A percentile compares a stretch with the other conserved stretches of the same genome.
phyloP scores from a whole-genome alignment of 192 early-diverging fungal species.

The Backusella morwellensis region DNA sequence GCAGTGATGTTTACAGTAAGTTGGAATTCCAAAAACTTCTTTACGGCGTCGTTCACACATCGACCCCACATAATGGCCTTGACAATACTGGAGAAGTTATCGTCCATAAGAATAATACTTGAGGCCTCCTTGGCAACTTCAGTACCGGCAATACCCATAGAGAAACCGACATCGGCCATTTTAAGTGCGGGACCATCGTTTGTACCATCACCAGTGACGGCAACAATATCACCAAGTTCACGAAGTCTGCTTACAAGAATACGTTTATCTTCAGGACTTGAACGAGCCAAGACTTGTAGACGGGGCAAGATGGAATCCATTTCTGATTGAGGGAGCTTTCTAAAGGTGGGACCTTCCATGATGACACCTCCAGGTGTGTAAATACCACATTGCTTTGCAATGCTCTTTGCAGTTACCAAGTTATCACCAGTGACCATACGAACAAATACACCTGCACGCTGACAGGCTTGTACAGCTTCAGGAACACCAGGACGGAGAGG shows the following conservation, averaged over 20 bases:
- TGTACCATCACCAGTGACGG: conserved; percentile 99
- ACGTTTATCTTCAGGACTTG: conserved; percentile 93
- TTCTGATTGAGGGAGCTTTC: conserved; percentile 73
- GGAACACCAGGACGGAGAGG: conserved; percentile 94
- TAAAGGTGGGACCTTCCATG: conserved; percentile 95
- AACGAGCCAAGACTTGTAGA: conserved; percentile 93
- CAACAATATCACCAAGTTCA: conserved; percentile 90
- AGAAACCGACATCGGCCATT: conserved; percentile 95
- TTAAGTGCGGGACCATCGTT: conserved; percentile 97
- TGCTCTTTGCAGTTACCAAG: conserved; percentile 87
- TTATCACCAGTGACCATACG: conserved; percentile 99
- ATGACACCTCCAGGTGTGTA: conserved; percentile 82
- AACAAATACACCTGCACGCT: conserved; percentile 90
- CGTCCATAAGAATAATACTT: conserved; percentile 95
- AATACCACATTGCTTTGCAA: conserved; percentile 93
- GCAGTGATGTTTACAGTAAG: conserved; percentile 96
- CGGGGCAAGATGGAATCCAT: conserved; percentile 89
- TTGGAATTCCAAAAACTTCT: conserved; percentile 99
- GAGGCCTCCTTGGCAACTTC: conserved; percentile 99
- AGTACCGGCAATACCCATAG: conserved; percentile 99
- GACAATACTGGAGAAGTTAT: conserved; percentile 97
- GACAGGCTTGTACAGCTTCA: conserved; percentile 83
- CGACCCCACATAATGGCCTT: conserved; percentile 99
- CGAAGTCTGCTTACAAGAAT: conserved; percentile 89
- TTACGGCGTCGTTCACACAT: conserved; percentile 92